These are phyloP conservation scores for Mycena amicta DNA, from an alignment of 768 basidiomycete genomes.

Conservation along the genomic window DNA sequence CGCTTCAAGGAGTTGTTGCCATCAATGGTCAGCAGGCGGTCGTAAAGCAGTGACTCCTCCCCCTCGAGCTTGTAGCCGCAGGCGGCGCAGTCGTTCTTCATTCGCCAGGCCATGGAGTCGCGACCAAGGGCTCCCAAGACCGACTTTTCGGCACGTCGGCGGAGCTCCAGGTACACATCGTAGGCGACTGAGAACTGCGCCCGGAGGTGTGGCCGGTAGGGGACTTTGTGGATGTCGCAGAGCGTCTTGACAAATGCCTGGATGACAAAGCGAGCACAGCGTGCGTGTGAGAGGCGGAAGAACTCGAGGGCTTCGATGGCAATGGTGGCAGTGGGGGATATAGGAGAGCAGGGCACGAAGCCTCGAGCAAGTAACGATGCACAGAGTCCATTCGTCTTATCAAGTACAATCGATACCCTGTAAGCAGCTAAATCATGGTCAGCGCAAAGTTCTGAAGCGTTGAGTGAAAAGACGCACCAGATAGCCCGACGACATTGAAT, in stretches of 20 bases:
- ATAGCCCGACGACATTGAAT: not conserved
- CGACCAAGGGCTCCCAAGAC: conserved; percentile 21
- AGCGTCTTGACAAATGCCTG: conserved; percentile 20
- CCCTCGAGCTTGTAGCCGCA: conserved; percentile 29
- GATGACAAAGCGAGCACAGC: conserved; percentile 17
- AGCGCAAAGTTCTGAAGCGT: not conserved
- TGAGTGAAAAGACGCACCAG: not conserved
- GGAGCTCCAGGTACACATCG: conserved; percentile 24
- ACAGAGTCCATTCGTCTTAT: not conserved
- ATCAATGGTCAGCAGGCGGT: conserved; percentile 26
- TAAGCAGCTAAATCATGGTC: not conserved
- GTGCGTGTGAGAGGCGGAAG: conserved; percentile 7
- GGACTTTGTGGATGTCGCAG: conserved; percentile 17
- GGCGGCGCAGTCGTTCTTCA: conserved; percentile 29
- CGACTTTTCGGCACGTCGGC: conserved; percentile 5
- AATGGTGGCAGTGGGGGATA: conserved; percentile 8
- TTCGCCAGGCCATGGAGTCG: conserved; percentile 21
- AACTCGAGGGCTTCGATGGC: conserved; percentile 11
- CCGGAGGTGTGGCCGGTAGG: conserved; percentile 10
- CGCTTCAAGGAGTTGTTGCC: conserved; percentile 29
- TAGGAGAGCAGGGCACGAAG: conserved; percentile 15
- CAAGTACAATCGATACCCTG: not conserved
- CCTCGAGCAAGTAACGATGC: conserved; percentile 8
- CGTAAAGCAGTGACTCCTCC: conserved; percentile 23
- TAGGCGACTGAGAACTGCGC: conserved; percentile 23